Percentiles rank a stretch among this genome's conserved stretches.
phyloP scores from a whole-genome alignment of 176 grass and related monocot species.

The Aegilops tauschii region DNA sequence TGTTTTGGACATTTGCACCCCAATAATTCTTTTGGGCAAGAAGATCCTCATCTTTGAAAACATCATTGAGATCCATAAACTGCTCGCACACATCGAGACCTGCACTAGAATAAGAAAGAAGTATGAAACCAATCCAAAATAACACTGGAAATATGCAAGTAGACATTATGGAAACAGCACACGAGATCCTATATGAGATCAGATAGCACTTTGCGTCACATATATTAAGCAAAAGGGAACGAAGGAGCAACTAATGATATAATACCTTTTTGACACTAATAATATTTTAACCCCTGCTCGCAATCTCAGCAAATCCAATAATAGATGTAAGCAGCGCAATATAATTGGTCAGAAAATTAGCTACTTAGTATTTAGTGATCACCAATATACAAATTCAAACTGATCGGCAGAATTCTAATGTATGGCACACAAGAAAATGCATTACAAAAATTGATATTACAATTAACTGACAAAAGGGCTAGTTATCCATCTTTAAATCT shows the following conservation, averaged over 20 bases:
- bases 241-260: neutral
- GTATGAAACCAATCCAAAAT: conserved; percentile 13
- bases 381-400: neutral
- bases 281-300: neutral
- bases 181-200: conserved; percentile 11
- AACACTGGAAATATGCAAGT: conserved; percentile 9
- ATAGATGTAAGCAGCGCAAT: neutral
- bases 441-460: conserved; percentile 12
- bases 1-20: conserved; percentile 58
- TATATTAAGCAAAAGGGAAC: conserved; percentile 5
- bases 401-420: neutral
- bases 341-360: neutral
- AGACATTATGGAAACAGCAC: conserved; percentile 24
- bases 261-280: neutral
- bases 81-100: conserved; percentile 99
- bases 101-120: conserved; percentile 45
- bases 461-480: neutral
- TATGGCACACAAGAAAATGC: neutral
- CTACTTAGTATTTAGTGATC: conserved; percentile 2
- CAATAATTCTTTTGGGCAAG: conserved; percentile 62
- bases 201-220: neutral
- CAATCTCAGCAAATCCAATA: neutral
- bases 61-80: conserved; percentile 98
- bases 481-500: neutral
- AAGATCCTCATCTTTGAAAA: conserved; percentile 97